Conservation (phyloP, 139 green algal species). For the Coccomyxa sp. region DNA sequence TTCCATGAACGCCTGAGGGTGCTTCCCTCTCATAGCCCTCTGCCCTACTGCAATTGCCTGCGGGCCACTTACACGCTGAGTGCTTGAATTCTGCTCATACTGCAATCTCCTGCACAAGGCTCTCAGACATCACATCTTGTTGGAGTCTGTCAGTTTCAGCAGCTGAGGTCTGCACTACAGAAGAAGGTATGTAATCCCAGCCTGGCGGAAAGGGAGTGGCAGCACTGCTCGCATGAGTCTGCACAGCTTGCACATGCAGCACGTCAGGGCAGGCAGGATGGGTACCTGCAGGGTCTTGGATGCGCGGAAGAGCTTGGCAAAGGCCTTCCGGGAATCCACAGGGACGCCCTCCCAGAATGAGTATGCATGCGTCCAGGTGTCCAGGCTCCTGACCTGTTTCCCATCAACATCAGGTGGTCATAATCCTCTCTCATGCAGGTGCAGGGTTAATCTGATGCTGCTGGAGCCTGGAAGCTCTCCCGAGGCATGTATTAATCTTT, state of each 20-base stretch:
- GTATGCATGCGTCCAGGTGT: constrained; percentile 82
- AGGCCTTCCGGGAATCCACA: constrained; percentile 52
- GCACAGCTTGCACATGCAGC: background rate
- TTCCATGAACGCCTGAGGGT: constrained; percentile 61
- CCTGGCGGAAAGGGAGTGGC: background rate
- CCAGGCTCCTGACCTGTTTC: constrained; percentile 46
- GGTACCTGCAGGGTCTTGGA: constrained; percentile 45
- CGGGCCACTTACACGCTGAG: too few species aligned
- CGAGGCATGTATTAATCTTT: too few species aligned
- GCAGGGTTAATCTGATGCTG: too few species aligned
- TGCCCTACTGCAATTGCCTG: constrained; percentile 81
- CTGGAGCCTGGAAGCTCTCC: too few species aligned
- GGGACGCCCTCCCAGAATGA: constrained; percentile 94
- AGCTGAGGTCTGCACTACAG: too few species aligned
- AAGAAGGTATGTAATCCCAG: too few species aligned
- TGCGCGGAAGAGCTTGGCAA: constrained; percentile 72
- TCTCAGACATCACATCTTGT: too few species aligned
- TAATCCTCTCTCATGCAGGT: too few species aligned
- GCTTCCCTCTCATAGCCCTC: constrained; percentile 47
- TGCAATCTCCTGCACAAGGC: background rate
- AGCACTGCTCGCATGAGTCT: background rate
- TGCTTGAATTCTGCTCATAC: background rate
- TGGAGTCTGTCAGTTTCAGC: too few species aligned
- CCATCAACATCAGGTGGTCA: too few species aligned
- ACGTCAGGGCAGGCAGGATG: background rate